phyloP scores from a whole-genome alignment of 106 monocot genomes.

The Platanthera guangdongensis region DNA sequence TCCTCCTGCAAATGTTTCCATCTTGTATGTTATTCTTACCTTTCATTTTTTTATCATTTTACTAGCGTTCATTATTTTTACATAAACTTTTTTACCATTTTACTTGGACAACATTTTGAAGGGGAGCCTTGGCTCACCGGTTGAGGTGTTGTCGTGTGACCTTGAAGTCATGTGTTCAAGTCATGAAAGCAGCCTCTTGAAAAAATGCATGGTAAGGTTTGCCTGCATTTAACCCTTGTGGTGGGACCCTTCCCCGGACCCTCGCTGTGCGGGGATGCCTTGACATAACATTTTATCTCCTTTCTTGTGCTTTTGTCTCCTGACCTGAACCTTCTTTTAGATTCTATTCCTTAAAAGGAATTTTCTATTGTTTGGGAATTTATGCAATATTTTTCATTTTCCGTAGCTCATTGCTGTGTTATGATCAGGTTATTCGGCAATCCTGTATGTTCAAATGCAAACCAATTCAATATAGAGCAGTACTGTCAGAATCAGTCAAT shows the following conservation, averaged over 20 bases:
- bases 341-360: not conserved
- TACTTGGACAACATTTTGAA: not conserved
- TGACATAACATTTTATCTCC: conserved; percentile 5
- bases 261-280: too few species aligned
- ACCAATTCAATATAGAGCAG: conserved; percentile 27
- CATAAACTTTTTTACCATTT: too few species aligned
- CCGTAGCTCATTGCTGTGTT: conserved; percentile 1
- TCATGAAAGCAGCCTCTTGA: too few species aligned
- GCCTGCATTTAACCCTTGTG: not conserved
- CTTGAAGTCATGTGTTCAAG: too few species aligned
- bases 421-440: conserved; percentile 75
- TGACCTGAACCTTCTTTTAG: not conserved
- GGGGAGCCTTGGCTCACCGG: too few species aligned
- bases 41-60: conserved; percentile 1
- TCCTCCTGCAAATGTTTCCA: conserved; percentile 69
- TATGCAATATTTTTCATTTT: not conserved
- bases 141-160: too few species aligned
- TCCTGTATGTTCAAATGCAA: conserved; percentile 63
- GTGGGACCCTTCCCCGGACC: not conserved
- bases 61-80: not conserved
- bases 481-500: conserved; percentile 44
- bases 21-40: conserved; percentile 53
- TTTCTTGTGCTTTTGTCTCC: not conserved
- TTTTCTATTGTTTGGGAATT: not conserved
- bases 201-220: not conserved